These are phyloP conservation scores for Keithomyces neogunnii DNA, from an alignment of 2,329 filamentous ascomycete genomes.

Conservation along the genomic window DNA sequence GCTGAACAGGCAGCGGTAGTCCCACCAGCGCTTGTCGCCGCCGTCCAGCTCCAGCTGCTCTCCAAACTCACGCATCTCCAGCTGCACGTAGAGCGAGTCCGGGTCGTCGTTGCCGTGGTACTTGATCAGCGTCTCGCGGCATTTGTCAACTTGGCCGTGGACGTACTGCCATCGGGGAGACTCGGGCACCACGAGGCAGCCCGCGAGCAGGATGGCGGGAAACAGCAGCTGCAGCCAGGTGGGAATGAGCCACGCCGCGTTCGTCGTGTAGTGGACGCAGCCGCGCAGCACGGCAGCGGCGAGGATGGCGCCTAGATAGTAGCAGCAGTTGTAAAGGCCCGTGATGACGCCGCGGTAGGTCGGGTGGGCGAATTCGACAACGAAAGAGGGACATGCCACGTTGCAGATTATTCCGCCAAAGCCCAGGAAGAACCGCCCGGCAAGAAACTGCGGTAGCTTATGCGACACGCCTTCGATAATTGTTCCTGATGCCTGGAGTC, in stretches of 20 bases:
- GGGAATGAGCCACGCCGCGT: too few relatives aligned
- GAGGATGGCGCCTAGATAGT: too few relatives aligned
- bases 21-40: slow-evolving; percentile 39
- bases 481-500: too few relatives aligned
- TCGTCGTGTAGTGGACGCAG: too few relatives aligned
- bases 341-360: slow-evolving; percentile 28
- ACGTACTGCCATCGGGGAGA: slow-evolving; percentile 34
- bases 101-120: slow-evolving; percentile 37
- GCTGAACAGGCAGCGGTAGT: slow-evolving; percentile 35
- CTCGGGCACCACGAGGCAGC: slow-evolving; percentile 28
- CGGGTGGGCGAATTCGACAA: slow-evolving; percentile 38
- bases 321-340: too few relatives aligned
- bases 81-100: slow-evolving; percentile 35
- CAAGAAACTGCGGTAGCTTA: too few relatives aligned
- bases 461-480: too few relatives aligned
- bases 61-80: slow-evolving; percentile 36
- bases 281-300: too few relatives aligned
- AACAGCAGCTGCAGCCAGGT: too few relatives aligned
- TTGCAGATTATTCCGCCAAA: too few relatives aligned
- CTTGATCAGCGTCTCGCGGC: slow-evolving; percentile 26
- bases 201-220: too few relatives aligned
- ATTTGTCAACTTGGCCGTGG: slow-evolving; percentile 27
- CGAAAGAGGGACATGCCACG: slow-evolving; percentile 30
- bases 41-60: slow-evolving; percentile 32
- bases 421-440: too few relatives aligned